Percentiles rank a stretch among this genome's conserved stretches.
phyloP scores from a whole-genome alignment of 164 flowering plant genomes.

The Euptelea pleiosperma region DNA sequence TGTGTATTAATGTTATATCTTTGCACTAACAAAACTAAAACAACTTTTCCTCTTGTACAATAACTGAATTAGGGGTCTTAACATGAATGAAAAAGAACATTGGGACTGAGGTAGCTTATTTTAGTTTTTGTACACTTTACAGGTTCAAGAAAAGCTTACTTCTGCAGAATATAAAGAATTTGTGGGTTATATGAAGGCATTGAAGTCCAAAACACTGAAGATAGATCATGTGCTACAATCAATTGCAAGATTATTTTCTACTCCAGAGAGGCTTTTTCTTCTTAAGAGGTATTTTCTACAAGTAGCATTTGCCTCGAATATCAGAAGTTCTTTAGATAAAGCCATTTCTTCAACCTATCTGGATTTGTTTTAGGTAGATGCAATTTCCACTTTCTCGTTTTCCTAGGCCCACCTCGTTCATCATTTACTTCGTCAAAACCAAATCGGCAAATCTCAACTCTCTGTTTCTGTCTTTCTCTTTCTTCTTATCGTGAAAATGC shows the following conservation, averaged over 20 bases:
- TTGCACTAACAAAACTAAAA: too few relatives aligned
- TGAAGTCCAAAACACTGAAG: constrained; percentile 77
- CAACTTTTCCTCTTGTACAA: too few relatives aligned
- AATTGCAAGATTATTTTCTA: constrained; percentile 65
- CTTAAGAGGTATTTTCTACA: constrained; percentile 51
- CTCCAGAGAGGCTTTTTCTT: constrained; percentile 70
- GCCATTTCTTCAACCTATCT: neutral
- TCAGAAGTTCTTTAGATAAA: neutral
- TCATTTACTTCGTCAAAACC: too few relatives aligned
- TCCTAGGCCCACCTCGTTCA: neutral
- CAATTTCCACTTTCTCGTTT: neutral
- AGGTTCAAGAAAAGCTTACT: constrained; percentile 78
- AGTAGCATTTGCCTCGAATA: neutral
- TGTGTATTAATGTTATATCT: neutral
- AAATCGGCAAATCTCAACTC: too few relatives aligned
- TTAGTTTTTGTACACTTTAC: constrained; percentile 16
- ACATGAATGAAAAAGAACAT: neutral
- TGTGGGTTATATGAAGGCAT: constrained; percentile 74
- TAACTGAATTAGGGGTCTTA: too few relatives aligned
- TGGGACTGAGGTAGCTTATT: neutral
- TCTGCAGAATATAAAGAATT: constrained; percentile 69
- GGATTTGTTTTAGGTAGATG: neutral
- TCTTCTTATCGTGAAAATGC: too few relatives aligned
- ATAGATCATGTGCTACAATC: constrained; percentile 58
- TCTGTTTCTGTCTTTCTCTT: too few relatives aligned